Conservation (phyloP, 805 yeast genomes). For the Wickerhamomyces queroliae region DNA sequence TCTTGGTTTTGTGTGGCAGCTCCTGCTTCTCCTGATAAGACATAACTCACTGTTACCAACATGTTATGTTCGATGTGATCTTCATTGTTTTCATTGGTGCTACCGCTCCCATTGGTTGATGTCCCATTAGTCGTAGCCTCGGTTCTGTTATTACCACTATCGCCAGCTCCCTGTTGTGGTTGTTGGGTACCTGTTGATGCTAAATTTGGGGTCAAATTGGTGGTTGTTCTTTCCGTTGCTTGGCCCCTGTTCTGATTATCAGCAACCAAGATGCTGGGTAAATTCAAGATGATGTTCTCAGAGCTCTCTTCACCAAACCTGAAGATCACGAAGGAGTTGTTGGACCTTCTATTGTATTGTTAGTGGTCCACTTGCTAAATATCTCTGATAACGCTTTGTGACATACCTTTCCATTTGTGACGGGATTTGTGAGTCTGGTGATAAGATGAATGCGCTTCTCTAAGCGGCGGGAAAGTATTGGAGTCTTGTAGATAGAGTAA, state of each 20-base stretch:
- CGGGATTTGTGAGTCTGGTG: too few species aligned
- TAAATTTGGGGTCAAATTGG: too few species aligned
- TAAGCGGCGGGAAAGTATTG: too few species aligned
- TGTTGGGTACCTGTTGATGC: constrained; percentile 2
- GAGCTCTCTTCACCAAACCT: constrained; percentile 14
- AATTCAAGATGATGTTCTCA: constrained; percentile 9
- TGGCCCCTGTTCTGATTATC: neutral
- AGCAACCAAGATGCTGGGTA: constrained; percentile 7
- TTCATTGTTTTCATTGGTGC: neutral
- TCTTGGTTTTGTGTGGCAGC: too few species aligned
- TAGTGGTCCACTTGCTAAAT: neutral
- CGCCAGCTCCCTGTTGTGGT: neutral
- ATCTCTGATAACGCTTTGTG: neutral
- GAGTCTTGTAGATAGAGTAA: too few species aligned
- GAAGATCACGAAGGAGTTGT: constrained; percentile 12
- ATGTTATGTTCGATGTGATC: constrained; percentile 25
- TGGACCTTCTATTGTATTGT: neutral
- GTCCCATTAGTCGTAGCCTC: neutral
- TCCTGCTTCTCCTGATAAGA: constrained; percentile 16
- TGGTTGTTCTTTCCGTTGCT: too few species aligned
- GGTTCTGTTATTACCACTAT: neutral
- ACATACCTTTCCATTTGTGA: constrained; percentile 1
- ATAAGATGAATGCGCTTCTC: too few species aligned
- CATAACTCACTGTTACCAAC: constrained; percentile 34
- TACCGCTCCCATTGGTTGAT: neutral